Evolutionary conservation across 2,329 filamentous ascomycete genomes (phyloP).

Genomic region (Neofusicoccum sp.): DNA sequence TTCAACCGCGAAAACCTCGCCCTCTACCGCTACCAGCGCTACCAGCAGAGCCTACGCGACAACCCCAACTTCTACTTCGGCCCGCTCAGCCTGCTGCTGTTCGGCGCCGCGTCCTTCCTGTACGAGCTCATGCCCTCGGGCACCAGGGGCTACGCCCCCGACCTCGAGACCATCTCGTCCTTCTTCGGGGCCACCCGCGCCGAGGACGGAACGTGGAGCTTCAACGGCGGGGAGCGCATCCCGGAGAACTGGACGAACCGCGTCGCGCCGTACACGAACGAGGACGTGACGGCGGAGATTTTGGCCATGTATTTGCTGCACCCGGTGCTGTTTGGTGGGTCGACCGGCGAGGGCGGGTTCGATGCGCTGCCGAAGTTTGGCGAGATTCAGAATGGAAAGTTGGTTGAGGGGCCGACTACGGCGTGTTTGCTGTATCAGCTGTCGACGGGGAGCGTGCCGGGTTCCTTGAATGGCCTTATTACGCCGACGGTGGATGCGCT

Average conservation of each 20-base stretch:
- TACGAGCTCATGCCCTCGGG: constrained; percentile 43
- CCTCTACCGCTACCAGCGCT: constrained; percentile 40
- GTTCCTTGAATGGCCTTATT: background rate
- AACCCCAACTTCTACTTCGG: constrained; percentile 46
- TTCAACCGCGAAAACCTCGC: constrained; percentile 40
- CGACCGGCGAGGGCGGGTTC: background rate
- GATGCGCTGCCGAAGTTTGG: background rate
- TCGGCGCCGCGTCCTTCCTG: constrained; percentile 44
- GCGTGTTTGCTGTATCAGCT: constrained; percentile 12
- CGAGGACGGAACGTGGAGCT: constrained; percentile 37
- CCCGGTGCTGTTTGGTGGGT: constrained; percentile 46
- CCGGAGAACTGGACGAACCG: constrained; percentile 43
- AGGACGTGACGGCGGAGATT: constrained; percentile 34
- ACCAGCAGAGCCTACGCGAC: constrained; percentile 35
- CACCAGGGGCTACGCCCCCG: constrained; percentile 31
- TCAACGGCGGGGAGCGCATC: constrained; percentile 37
- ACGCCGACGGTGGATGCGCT: constrained; percentile 12
- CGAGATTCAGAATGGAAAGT: background rate
- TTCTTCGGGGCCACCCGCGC: constrained; percentile 45
- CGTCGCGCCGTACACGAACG: constrained; percentile 30
- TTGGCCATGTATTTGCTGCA: constrained; percentile 41
- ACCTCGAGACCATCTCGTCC: constrained; percentile 35
- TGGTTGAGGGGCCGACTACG: background rate
- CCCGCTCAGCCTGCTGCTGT: constrained; percentile 40
- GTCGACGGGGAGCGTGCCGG: constrained; percentile 1